Evolutionary conservation across 345 rosid genomes (phyloP).

Genomic region (Crucihimalaya himalaica): DNA sequence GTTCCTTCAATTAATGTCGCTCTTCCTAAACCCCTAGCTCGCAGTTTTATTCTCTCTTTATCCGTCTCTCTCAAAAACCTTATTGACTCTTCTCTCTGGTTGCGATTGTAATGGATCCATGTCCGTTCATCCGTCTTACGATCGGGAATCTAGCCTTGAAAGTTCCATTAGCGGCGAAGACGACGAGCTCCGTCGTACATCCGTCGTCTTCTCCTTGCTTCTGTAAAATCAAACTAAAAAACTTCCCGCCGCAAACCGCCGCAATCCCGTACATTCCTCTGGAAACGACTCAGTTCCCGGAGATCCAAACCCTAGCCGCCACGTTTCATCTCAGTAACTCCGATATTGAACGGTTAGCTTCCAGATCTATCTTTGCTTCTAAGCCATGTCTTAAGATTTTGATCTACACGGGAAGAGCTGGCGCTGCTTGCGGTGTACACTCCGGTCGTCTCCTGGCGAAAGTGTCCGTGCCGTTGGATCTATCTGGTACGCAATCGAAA

Average conservation of each 20-base stretch:
- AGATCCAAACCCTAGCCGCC: constrained; percentile 52
- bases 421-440: constrained; percentile 70
- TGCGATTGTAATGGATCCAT: constrained; percentile 71
- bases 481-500: constrained; percentile 57
- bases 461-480: constrained; percentile 76
- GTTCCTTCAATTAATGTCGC: constrained; percentile 31
- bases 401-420: constrained; percentile 73
- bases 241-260: constrained; percentile 63
- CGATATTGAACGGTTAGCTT: constrained; percentile 58
- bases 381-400: constrained; percentile 57
- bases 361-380: constrained; percentile 63
- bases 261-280: constrained; percentile 62
- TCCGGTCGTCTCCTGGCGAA: constrained; percentile 75
- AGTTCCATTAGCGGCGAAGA: constrained; percentile 65
- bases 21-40: constrained; percentile 20
- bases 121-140: constrained; percentile 83
- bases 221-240: constrained; percentile 74
- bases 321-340: constrained; percentile 74
- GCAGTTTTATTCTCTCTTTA: neutral
- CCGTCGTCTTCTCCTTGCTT: constrained; percentile 83
- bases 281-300: constrained; percentile 49
- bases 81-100: neutral
- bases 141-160: constrained; percentile 72
- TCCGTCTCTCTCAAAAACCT: neutral
- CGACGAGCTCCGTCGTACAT: constrained; percentile 74